Conservation (phyloP, 1,284 basidiomycete species). For the Rhizopogon hawkerae region DNA sequence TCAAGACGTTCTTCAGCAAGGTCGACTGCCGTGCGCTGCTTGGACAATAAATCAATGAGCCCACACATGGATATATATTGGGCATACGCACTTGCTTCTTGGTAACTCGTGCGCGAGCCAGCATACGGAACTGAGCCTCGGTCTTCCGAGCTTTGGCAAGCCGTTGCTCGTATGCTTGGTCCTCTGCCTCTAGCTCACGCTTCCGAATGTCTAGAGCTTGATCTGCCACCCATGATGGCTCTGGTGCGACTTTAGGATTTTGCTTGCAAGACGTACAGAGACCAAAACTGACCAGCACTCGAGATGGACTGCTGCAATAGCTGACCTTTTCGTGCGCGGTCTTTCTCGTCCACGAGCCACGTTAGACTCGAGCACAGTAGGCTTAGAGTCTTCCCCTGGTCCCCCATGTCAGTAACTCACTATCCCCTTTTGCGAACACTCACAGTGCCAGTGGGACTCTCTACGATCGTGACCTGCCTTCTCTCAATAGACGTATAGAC, state of each 20-base stretch:
- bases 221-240: conserved; percentile 73
- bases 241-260: conserved; percentile 27
- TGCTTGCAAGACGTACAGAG: conserved; percentile 7
- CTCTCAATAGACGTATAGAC: conserved; percentile 77
- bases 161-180: conserved; percentile 53
- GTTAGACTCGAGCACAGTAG: conserved; percentile 73
- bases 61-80: background rate
- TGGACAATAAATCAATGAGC: conserved; percentile 10
- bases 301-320: conserved; percentile 32
- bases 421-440: conserved; percentile 14
- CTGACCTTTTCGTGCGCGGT: conserved; percentile 57
- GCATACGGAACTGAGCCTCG: conserved; percentile 51
- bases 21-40: conserved; percentile 17
- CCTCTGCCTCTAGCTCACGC: conserved; percentile 57
- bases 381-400: conserved; percentile 81
- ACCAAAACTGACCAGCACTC: conserved; percentile 30
- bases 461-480: conserved; percentile 70
- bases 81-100: conserved; percentile 49
- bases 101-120: conserved; percentile 44
- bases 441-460: conserved; percentile 82
- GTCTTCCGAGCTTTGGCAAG: conserved; percentile 53
- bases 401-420: conserved; percentile 3
- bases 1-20: conserved; percentile 23
- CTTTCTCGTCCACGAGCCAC: conserved; percentile 69
- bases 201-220: conserved; percentile 63